These are phyloP conservation scores for Chernovozyma aurita DNA, from an alignment of 1,139 yeast genomes.

Conservation along the genomic window DNA sequence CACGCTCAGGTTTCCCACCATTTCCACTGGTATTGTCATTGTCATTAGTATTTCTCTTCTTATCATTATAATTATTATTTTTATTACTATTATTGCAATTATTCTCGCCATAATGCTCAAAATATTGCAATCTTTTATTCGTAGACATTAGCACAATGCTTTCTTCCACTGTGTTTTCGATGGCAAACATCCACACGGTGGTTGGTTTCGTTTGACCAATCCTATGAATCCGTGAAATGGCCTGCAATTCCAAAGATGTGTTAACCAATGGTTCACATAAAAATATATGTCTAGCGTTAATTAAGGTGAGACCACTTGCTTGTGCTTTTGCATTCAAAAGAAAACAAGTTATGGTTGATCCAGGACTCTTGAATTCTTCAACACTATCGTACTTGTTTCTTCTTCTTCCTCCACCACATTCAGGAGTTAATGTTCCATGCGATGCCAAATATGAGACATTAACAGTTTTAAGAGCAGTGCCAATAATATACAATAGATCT, in stretches of 20 bases:
- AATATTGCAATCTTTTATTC: constrained; percentile 42
- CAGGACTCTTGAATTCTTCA: constrained; percentile 59
- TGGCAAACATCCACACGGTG: constrained; percentile 87
- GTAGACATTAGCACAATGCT: constrained; percentile 63
- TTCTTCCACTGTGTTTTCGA: constrained; percentile 85
- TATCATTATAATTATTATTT: constrained; percentile 1
- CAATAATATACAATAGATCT: constrained; percentile 62
- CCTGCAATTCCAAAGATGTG: constrained; percentile 82
- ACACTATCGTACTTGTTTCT: constrained; percentile 40
- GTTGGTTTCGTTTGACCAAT: constrained; percentile 83
- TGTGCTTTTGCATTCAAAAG: constrained; percentile 79
- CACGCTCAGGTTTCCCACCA: background rate
- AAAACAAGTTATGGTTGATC: constrained; percentile 67
- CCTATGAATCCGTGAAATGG: constrained; percentile 85
- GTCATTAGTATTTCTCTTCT: background rate
- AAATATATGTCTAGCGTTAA: constrained; percentile 88
- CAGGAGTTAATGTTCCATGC: constrained; percentile 33
- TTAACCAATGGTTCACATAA: constrained; percentile 91
- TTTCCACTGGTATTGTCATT: too few species aligned
- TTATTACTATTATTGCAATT: too few species aligned
- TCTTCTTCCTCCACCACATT: constrained; percentile 26
- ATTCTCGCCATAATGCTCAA: constrained; percentile 11
- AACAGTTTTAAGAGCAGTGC: constrained; percentile 61
- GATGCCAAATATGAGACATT: constrained; percentile 49
- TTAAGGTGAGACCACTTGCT: constrained; percentile 84